Base-by-base conservation (phyloP, 805 yeast genomes). In the Spathaspora passalidarum region DNA sequence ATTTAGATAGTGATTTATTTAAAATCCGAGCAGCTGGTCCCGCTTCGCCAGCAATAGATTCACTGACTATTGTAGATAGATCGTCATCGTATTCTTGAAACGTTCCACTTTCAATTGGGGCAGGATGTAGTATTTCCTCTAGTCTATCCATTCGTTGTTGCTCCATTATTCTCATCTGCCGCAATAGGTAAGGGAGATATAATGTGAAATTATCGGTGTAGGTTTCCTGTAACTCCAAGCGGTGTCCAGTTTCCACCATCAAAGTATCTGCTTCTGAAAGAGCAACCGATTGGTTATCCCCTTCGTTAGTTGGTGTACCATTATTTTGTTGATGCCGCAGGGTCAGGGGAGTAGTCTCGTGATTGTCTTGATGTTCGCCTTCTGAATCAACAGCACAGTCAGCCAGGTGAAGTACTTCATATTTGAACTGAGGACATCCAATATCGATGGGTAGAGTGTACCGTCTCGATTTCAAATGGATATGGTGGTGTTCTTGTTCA, bases 231-330 rank as follows among this genome's bases (percentile, higher is more conserved):
- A 70, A 55, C 25, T 67, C 68, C 32, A 61, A 50, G 16, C 66
- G 53, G 13, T 60, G 63, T 11, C 46, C 50, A 21, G 47, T 48
- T 19, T 58, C 54, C 17, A 54, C 48, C 20, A 54, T 46, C 22
- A 69, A 57, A 1, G 76, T 71, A n/a, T 63, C 72, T 4, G 69
- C 45, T 29, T 71, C 75, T 2, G 74, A 68, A 11, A 69, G 51
- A 3, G 66, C 42, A 7, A 44, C 11, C 42, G 50, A 37, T 20
- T 34, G 18, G 16, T 25, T 23, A 23, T 32, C 34, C 16, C 25
- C 37, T 23, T 32, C 41, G 8, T 44, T 38, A 9, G 20, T 14
- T 6, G 13, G 41, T 7, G 29, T 4, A 13, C 7, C 16, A 7
- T 22, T 17, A 10, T 32, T 25, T 7, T 42, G 26, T n/a, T n/a